Base-by-base conservation (phyloP, 805 yeast genomes). In the Metschnikowia amazonensis region DNA sequence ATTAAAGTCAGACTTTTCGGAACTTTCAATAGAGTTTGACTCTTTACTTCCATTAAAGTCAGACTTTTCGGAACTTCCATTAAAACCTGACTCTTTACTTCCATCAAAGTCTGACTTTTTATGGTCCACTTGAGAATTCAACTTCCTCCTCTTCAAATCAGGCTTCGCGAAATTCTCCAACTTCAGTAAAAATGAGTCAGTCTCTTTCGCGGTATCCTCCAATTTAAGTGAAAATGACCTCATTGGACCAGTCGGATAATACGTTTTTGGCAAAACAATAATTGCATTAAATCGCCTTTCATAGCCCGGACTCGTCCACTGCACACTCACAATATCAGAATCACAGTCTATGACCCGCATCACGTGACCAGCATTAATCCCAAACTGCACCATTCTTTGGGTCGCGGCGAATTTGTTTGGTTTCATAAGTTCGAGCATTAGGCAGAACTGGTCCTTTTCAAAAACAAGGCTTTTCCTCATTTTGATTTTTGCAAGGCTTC, bases 371-470 rank as follows among this genome's bases (percentile, higher is more conserved):
- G 51, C 16, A 37, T 44, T 45, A 9, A 65, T 38, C 1, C 71
- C 71, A 44, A 49, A 56, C 23, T 54, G 45, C 17, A 55, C 50
- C 28, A 60, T 43, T 5, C 67, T 48, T 4, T 25, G 23, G 20
- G 46, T 48, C 17, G 53, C 58, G 1, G 63, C 59, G 27, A 46
- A 56, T 32, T 55, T 58, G 40, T 59, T 60, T 0, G 70, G 69
- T 42, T 58, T 60, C 9, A 58, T 53, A 10, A 67, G 41, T 29
- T 62, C 65, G 13, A 65, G 10, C 14, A 64, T 45, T 3, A 54
- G 51, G 3, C 64, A 40, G 11, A 29, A 21, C 16, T 44, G 51
- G 3, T 40, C 52, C 2, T 23, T 6, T 1, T 14, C 17, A n/a
- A 50, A 16, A 6, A 3, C 13, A 11, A 21, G 21, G 14, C 16